Evolutionary conservation across 495 filamentous ascomycete genomes (phyloP).

Genomic region (Penicillium longicatenatum): DNA sequence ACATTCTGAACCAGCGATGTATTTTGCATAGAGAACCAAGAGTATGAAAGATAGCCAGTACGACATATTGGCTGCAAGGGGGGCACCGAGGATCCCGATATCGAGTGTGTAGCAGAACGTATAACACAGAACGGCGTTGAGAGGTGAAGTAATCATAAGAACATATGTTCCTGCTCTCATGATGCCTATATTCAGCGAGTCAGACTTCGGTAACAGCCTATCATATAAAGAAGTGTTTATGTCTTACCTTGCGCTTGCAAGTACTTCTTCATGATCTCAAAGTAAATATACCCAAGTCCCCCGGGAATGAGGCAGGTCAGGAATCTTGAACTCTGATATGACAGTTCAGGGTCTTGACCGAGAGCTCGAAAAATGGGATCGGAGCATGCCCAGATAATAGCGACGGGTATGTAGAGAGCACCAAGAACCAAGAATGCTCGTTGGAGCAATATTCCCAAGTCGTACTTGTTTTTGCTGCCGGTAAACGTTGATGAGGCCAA

Average conservation of each 20-base stretch:
- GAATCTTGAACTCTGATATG: slow-evolving; percentile 72
- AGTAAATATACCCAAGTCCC: slow-evolving; percentile 88
- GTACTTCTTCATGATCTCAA: slow-evolving; percentile 90
- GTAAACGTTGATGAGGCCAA: slow-evolving; percentile 86
- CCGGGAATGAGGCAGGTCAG: slow-evolving; percentile 79
- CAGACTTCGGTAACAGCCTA: background rate
- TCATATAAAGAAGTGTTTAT: too few species aligned
- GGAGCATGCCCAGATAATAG: slow-evolving; percentile 74
- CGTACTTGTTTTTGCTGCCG: slow-evolving; percentile 76
- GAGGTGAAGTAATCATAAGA: slow-evolving; percentile 76
- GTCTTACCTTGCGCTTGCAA: slow-evolving; percentile 79
- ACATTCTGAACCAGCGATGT: slow-evolving; percentile 70
- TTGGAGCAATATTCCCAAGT: slow-evolving; percentile 82
- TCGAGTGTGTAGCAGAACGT: slow-evolving; percentile 73
- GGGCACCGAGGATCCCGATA: slow-evolving; percentile 76
- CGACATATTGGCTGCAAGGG: slow-evolving; percentile 78
- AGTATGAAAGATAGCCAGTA: slow-evolving; percentile 87
- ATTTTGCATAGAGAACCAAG: slow-evolving; percentile 73
- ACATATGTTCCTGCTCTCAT: slow-evolving; percentile 89
- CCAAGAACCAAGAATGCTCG: slow-evolving; percentile 74
- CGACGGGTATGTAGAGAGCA: slow-evolving; percentile 74
- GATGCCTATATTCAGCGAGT: slow-evolving; percentile 55
- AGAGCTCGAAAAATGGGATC: slow-evolving; percentile 75
- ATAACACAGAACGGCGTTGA: slow-evolving; percentile 78
- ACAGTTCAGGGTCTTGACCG: slow-evolving; percentile 80